phyloP scores from a whole-genome alignment of 2,329 filamentous ascomycete genomes.

The Periconia sp. region DNA sequence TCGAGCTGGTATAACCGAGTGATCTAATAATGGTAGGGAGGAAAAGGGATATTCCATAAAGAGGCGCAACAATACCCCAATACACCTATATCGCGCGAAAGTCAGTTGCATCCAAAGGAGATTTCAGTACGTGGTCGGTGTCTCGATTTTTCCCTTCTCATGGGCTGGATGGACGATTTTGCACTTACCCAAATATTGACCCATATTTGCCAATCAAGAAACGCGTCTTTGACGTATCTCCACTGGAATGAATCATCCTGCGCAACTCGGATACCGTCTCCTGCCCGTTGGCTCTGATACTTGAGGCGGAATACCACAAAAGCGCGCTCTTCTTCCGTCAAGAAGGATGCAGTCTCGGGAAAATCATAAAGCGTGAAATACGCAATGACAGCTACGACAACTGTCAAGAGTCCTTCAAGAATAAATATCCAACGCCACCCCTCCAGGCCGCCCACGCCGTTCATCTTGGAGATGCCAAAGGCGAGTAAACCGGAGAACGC shows the following conservation, averaged over 20 bases:
- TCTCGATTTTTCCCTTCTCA: too few species aligned
- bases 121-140: too few species aligned
- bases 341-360: conserved; percentile 60
- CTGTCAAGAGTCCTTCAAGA: conserved; percentile 38
- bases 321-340: conserved; percentile 54
- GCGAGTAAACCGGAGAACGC: conserved; percentile 64
- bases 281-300: conserved; percentile 47
- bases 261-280: conserved; percentile 64
- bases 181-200: conserved; percentile 48
- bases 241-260: conserved; percentile 70
- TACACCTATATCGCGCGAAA: conserved; percentile 48
- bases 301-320: conserved; percentile 65
- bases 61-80: conserved; percentile 55
- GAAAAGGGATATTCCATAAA: conserved; percentile 42
- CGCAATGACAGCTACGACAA: conserved; percentile 37
- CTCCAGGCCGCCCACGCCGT: conserved; percentile 50
- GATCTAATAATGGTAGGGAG: conserved; percentile 52
- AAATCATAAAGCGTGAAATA: conserved; percentile 65
- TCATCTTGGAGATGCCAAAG: conserved; percentile 61
- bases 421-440: conserved; percentile 38
- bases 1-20: conserved; percentile 43
- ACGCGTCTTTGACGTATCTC: conserved; percentile 51
- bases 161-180: too few species aligned
- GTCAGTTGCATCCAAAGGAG: too few species aligned
- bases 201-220: conserved; percentile 53